Percentiles rank a stretch among this genome's conserved stretches.
Evolutionary conservation across 106 monocot genomes (phyloP).

Genomic region (Hemerocallis citrina): DNA sequence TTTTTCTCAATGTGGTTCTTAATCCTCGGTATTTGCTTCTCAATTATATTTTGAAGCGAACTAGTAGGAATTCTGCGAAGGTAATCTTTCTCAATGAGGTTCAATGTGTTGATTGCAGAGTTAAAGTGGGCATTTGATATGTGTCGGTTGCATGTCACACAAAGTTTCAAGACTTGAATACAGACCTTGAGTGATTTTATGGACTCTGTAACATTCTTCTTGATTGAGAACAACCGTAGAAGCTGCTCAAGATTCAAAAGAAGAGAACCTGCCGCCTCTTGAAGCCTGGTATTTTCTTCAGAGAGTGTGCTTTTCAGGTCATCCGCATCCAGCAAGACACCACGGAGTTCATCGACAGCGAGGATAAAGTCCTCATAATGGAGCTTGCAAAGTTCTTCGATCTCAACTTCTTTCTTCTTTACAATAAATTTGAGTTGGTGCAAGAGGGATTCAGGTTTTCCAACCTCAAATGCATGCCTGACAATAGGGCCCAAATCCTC

Average conservation of each 20-base stretch:
- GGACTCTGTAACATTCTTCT: conserved; percentile 31
- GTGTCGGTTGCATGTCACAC: conserved; percentile 35
- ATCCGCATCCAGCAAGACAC: conserved; percentile 46
- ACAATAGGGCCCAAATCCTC: conserved; percentile 52
- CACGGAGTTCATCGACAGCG: conserved; percentile 55
- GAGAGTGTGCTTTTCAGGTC: conserved; percentile 37
- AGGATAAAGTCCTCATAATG: conserved; percentile 64
- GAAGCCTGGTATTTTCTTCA: conserved; percentile 30
- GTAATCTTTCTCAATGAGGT: conserved; percentile 30
- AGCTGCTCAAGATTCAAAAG: conserved; percentile 44
- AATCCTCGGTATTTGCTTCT: conserved; percentile 33
- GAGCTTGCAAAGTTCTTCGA: conserved; percentile 50
- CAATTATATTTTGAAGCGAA: conserved; percentile 23
- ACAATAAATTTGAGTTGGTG: conserved; percentile 43
- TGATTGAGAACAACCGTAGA: conserved; percentile 34
- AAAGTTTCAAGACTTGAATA: conserved; percentile 22
- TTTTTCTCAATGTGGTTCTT: conserved; percentile 40
- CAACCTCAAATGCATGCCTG: conserved; percentile 46
- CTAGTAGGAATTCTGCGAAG: conserved; percentile 23
- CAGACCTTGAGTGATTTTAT: conserved; percentile 19
- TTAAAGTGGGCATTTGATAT: conserved; percentile 22
- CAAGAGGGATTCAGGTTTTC: conserved; percentile 51
- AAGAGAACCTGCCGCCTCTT: conserved; percentile 34
- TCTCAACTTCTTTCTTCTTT: conserved; percentile 59
- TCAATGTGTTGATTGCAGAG: conserved; percentile 31